Evolutionary conservation across 2,329 filamentous ascomycete genomes (phyloP).

Genomic region (Cytospora mali): DNA sequence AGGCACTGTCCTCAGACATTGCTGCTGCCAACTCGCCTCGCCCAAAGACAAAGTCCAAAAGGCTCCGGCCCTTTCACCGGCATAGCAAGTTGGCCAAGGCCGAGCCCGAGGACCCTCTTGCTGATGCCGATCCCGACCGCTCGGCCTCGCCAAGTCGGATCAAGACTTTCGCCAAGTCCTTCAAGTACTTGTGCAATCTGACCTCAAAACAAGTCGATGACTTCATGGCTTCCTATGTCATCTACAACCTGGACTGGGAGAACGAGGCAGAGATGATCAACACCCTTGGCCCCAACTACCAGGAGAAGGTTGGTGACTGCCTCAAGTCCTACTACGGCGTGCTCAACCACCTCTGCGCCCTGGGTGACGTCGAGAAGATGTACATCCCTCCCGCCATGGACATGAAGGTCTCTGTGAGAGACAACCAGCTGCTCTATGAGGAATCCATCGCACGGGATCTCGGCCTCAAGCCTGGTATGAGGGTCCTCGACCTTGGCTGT

Average conservation of each 20-base stretch:
- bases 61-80: constrained; percentile 11
- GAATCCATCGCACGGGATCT: constrained; percentile 52
- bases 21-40: constrained; percentile 2
- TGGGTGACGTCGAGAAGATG: constrained; percentile 61
- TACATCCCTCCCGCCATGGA: constrained; percentile 59
- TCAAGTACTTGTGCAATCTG: constrained; percentile 52
- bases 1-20: constrained; percentile 16
- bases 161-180: constrained; percentile 53
- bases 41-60: constrained; percentile 12
- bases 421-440: constrained; percentile 57
- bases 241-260: constrained; percentile 59
- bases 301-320: constrained; percentile 53
- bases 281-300: constrained; percentile 51
- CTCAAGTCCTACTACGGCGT: constrained; percentile 56
- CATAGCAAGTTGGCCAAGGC: constrained; percentile 17
- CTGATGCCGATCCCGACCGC: constrained; percentile 41
- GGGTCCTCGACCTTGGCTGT: constrained; percentile 55
- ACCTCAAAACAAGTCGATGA: constrained; percentile 55
- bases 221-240: constrained; percentile 59
- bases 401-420: constrained; percentile 49
- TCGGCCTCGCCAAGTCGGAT: constrained; percentile 50
- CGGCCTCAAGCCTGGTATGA: constrained; percentile 47
- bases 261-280: constrained; percentile 51
- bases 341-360: constrained; percentile 56
- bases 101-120: constrained; percentile 3